Percentiles rank a stretch among this genome's conserved stretches.
Conservation (phyloP, 495 filamentous ascomycete genomes). For the Penicillium crystallinum region DNA sequence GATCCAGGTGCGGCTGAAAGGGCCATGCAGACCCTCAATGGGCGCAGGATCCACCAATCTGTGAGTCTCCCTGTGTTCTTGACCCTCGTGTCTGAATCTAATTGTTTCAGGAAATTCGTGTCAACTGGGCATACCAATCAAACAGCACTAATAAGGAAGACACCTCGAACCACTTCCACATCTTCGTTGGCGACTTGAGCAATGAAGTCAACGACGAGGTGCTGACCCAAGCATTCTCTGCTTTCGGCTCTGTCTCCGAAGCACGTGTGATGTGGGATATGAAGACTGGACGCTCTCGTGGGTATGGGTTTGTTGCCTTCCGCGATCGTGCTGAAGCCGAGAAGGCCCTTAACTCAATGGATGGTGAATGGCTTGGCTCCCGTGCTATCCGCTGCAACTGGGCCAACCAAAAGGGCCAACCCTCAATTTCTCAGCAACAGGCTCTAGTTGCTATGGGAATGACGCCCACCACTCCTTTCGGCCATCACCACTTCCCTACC, state of each 20-base stretch:
- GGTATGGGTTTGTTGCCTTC: conserved; percentile 98
- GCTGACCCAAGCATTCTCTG: conserved; percentile 89
- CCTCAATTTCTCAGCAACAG: conserved; percentile 95
- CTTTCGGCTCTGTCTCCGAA: conserved; percentile 96
- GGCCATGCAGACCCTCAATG: conserved; percentile 95
- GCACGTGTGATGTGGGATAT: conserved; percentile 99
- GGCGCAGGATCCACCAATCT: conserved; percentile 88
- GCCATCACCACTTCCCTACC: conserved; percentile 96
- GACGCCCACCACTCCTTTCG: conserved; percentile 94
- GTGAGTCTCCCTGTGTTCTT: conserved; percentile 37
- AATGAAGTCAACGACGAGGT: conserved; percentile 99
- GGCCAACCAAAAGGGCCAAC: conserved; percentile 99
- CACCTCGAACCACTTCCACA: conserved; percentile 97
- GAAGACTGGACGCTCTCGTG: conserved; percentile 97
- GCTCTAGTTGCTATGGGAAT: conserved; percentile 97
- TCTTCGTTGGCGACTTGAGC: conserved; percentile 96
- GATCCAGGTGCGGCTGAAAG: conserved; percentile 94
- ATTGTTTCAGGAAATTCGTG: conserved; percentile 80
- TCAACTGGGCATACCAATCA: conserved; percentile 99
- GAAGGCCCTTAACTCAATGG: conserved; percentile 95
- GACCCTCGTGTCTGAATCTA: conserved; percentile 2
- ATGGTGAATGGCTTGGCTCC: conserved; percentile 98
- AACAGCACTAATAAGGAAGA: conserved; percentile 95
- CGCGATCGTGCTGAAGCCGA: conserved; percentile 91
- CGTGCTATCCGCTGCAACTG: conserved; percentile 99